Conservation (phyloP, 305 asterid genomes). For the Stenogyne calaminthoides region DNA sequence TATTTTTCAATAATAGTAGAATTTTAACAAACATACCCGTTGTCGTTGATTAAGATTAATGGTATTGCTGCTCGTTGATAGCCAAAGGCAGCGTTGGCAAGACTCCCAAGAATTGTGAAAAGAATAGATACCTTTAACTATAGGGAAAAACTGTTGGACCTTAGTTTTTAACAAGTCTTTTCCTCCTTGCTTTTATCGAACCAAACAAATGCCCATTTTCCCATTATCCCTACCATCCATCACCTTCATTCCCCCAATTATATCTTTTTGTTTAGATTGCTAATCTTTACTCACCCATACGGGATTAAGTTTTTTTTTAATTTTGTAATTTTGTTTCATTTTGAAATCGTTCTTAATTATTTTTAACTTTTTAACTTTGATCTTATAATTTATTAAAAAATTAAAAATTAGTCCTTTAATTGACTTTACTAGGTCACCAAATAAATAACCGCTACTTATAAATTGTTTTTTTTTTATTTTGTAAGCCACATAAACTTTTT, state of each 20-base stretch:
- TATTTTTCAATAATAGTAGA: too few relatives aligned
- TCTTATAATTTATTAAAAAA: too few relatives aligned
- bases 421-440: too few relatives aligned
- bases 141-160: conserved; percentile 28
- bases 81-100: conserved; percentile 3
- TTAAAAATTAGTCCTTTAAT: too few relatives aligned
- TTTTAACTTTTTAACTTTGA: too few relatives aligned
- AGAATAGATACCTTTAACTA: conserved; percentile 41
- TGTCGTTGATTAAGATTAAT: not conserved
- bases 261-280: not conserved
- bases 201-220: conserved; percentile 21
- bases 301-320: too few relatives aligned
- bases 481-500: too few relatives aligned
- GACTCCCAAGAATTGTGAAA: conserved; percentile 24
- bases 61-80: not conserved
- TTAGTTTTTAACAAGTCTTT: conserved; percentile 11
- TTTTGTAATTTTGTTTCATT: too few relatives aligned
- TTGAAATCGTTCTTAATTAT: too few relatives aligned
- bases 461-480: too few relatives aligned
- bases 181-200: conserved; percentile 40
- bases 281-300: too few relatives aligned
- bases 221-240: not conserved
- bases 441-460: too few relatives aligned
- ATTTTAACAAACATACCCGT: not conserved
- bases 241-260: not conserved